Conservation (phyloP, 2,329 filamentous ascomycete genomes). For the Aspergillus niger region DNA sequence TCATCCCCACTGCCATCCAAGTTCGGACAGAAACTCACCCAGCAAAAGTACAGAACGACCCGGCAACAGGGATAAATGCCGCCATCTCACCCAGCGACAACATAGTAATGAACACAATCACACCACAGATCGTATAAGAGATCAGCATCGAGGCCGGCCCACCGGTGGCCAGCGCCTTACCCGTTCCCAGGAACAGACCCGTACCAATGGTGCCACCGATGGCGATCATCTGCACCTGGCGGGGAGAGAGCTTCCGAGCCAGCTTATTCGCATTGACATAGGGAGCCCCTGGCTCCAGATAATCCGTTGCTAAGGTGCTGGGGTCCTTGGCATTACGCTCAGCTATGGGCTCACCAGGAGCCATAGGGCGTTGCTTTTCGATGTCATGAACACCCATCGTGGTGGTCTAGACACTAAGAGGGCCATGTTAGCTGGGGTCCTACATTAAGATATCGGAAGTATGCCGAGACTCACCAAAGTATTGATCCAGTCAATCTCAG, state of each 20-base stretch:
- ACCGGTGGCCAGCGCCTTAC: conserved; percentile 60
- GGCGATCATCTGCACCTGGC: conserved; percentile 70
- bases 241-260: conserved; percentile 57
- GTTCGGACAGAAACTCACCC: conserved; percentile 36
- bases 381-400: conserved; percentile 25
- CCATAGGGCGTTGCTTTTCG: conserved; percentile 25
- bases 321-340: conserved; percentile 14
- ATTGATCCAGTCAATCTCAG: not conserved
- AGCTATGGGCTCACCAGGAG: conserved; percentile 1
- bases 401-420: not conserved
- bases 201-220: conserved; percentile 53
- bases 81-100: conserved; percentile 63
- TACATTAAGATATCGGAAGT: not conserved
- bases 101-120: conserved; percentile 62
- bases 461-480: not conserved
- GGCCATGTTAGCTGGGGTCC: not conserved
- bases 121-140: conserved; percentile 59
- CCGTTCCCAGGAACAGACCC: conserved; percentile 64
- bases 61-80: conserved; percentile 57
- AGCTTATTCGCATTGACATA: conserved; percentile 50
- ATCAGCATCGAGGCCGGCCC: conserved; percentile 63
- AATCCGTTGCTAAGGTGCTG: conserved; percentile 12
- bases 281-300: conserved; percentile 11
- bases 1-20: not conserved
- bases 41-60: conserved; percentile 59